Percentiles rank a stretch among this genome's conserved stretches.
phyloP scores from a whole-genome alignment of 768 basidiomycete genomes.

The Kwoniella dendrophila region DNA sequence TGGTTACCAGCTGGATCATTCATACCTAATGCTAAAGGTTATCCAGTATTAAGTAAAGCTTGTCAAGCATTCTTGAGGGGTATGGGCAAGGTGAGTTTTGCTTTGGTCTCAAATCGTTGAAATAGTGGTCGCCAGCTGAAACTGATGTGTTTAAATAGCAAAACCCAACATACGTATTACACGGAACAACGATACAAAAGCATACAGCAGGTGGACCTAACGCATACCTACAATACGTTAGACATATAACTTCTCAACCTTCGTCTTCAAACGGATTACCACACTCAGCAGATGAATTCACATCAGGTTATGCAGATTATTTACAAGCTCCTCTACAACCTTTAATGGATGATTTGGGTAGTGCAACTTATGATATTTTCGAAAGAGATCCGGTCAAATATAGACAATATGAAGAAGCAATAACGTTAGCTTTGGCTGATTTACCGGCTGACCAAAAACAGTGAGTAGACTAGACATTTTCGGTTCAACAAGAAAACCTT shows the following conservation, averaged over 20 bases:
- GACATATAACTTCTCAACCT: constrained; percentile 49
- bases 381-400: constrained; percentile 98
- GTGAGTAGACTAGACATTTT: constrained; percentile 60
- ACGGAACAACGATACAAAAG: constrained; percentile 66
- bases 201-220: constrained; percentile 79
- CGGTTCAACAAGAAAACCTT: not conserved
- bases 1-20: constrained; percentile 88
- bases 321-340: constrained; percentile 95
- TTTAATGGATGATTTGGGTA: constrained; percentile 94
- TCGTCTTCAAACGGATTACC: constrained; percentile 17
- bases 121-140: not conserved
- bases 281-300: constrained; percentile 32
- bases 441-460: constrained; percentile 64
- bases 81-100: constrained; percentile 58
- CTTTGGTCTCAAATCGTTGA: not conserved
- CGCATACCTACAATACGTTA: constrained; percentile 82
- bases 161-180: constrained; percentile 79
- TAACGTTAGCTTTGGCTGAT: constrained; percentile 76
- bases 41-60: constrained; percentile 91
- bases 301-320: constrained; percentile 76
- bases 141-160: constrained; percentile 62
- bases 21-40: constrained; percentile 93
- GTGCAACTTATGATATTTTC: constrained; percentile 94
- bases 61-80: constrained; percentile 88
- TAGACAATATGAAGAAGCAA: constrained; percentile 89